These are phyloP conservation scores for Eucalyptus polybractea DNA, from an alignment of 345 rosid species.

Conservation along the genomic window DNA sequence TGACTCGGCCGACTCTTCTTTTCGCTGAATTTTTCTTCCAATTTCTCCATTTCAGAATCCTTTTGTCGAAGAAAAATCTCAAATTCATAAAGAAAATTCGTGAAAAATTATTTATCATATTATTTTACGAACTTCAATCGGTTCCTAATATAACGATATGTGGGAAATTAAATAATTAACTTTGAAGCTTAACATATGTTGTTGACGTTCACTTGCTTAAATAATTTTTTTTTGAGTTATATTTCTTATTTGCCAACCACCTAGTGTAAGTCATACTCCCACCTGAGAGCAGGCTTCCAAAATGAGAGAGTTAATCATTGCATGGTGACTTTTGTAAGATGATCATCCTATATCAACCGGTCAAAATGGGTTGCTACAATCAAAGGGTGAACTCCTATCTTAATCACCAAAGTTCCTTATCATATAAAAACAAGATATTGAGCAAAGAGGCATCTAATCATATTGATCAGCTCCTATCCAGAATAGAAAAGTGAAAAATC, in stretches of 20 bases:
- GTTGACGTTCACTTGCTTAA: background rate
- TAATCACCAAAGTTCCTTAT: background rate
- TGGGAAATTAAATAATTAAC: background rate
- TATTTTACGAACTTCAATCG: background rate
- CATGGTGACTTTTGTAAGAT: background rate
- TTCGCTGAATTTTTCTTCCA: background rate
- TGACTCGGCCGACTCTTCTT: background rate
- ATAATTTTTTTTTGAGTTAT: background rate
- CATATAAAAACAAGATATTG: background rate
- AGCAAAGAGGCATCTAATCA: background rate
- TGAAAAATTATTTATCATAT: background rate
- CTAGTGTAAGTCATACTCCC: background rate
- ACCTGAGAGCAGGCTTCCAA: background rate
- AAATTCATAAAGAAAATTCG: background rate
- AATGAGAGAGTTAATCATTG: background rate
- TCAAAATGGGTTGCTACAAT: background rate
- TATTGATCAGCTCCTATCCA: background rate
- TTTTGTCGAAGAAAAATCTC: background rate
- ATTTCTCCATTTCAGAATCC: background rate
- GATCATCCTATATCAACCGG: background rate
- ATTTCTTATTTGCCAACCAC: background rate
- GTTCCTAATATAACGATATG: background rate
- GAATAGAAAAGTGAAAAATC: background rate
- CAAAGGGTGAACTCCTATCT: background rate
- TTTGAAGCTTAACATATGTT: background rate